Evolutionary conservation across 83 land plant species (phyloP).

Genomic region (Picea abies): DNA sequence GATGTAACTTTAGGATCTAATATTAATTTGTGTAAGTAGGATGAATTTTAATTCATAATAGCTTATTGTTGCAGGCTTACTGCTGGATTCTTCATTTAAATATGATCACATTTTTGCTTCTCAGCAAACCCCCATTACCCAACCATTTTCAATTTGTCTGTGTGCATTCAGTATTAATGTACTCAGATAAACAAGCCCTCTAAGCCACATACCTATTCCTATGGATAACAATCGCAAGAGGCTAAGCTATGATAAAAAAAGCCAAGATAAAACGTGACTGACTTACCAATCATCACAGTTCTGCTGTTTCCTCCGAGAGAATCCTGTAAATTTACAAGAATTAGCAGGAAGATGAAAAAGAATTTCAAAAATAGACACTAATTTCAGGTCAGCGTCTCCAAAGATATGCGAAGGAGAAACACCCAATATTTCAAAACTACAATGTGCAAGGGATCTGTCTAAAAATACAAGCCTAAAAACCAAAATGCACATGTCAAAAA

Average conservation of each 20-base stretch:
- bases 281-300: conserved; percentile 96
- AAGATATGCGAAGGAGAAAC: background rate
- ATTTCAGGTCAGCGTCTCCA: background rate
- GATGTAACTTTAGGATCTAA: too few species aligned
- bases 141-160: too few species aligned
- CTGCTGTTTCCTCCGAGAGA: conserved; percentile 99
- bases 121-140: too few species aligned
- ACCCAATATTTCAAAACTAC: background rate
- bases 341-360: background rate
- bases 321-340: conserved; percentile 64
- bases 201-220: too few species aligned
- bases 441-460: background rate
- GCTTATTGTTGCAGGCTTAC: too few species aligned
- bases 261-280: background rate
- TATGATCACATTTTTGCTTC: too few species aligned
- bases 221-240: too few species aligned
- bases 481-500: background rate
- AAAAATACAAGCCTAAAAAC: background rate
- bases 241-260: background rate
- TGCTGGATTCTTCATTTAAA: too few species aligned
- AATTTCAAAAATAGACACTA: background rate
- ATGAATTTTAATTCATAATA: too few species aligned
- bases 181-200: too few species aligned
- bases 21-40: too few species aligned
- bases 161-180: too few species aligned